Conservation (phyloP, 345 rosid genomes). For the Eucalyptus lansdowneana region DNA sequence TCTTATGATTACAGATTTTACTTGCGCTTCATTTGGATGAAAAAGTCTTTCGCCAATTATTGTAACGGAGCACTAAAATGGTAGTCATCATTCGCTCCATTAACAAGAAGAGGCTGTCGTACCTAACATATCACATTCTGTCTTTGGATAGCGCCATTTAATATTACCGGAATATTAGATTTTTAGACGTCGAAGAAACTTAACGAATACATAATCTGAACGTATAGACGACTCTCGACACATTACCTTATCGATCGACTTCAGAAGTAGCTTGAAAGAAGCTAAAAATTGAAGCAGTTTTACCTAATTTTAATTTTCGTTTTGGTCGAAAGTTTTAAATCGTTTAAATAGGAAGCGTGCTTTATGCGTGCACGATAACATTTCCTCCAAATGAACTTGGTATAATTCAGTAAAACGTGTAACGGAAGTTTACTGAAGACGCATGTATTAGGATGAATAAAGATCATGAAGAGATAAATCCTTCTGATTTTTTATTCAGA, state of each 20-base stretch:
- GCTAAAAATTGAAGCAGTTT: not conserved
- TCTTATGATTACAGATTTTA: not conserved
- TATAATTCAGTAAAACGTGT: not conserved
- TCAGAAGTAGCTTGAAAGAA: not conserved
- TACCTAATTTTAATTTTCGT: not conserved
- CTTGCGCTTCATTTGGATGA: not conserved
- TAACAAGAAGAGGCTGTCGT: not conserved
- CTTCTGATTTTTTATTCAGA: not conserved
- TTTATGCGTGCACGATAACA: not conserved
- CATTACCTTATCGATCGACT: not conserved
- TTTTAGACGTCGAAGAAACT: not conserved
- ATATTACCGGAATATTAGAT: not conserved
- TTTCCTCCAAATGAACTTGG: not conserved
- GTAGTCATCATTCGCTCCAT: not conserved
- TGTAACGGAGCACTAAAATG: not conserved
- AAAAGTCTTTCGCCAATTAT: not conserved
- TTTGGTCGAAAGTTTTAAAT: too few relatives aligned
- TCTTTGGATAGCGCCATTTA: not conserved
- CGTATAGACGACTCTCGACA: too few relatives aligned
- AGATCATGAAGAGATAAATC: not conserved
- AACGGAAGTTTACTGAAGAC: not conserved
- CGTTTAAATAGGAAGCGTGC: not conserved
- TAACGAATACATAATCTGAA: too few relatives aligned
- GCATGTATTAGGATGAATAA: not conserved
- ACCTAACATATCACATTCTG: not conserved